Percentiles rank a stretch among this genome's conserved stretches.
phyloP scores from a whole-genome alignment of 2,329 filamentous ascomycete genomes.

The Colletotrichum plurivorum region DNA sequence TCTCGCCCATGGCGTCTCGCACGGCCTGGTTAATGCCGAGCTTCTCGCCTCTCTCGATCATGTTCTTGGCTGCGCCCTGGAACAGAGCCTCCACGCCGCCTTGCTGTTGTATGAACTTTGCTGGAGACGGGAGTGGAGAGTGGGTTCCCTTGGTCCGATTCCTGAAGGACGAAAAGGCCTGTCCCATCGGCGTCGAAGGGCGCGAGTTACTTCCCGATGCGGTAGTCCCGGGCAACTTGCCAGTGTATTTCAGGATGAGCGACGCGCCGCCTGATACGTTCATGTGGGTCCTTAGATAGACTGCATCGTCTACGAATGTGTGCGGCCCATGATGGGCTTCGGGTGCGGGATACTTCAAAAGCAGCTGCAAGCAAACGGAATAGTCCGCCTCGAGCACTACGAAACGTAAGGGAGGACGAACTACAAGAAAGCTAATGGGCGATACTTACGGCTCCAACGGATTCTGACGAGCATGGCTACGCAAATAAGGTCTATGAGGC shows the following conservation, averaged over 20 bases:
- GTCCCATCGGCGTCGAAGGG: slow-evolving; percentile 42
- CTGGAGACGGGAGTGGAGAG: slow-evolving; percentile 63
- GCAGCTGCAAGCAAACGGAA: slow-evolving; percentile 83
- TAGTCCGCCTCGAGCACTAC: slow-evolving; percentile 89
- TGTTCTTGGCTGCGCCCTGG: slow-evolving; percentile 82
- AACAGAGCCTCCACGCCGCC: slow-evolving; percentile 78
- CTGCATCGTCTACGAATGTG: slow-evolving; percentile 88
- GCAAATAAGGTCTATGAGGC: slow-evolving; percentile 91
- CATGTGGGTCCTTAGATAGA: slow-evolving; percentile 79
- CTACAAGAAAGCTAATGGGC: not conserved
- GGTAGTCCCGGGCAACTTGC: slow-evolving; percentile 60
- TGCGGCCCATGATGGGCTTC: slow-evolving; percentile 74
- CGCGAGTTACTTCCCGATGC: slow-evolving; percentile 36
- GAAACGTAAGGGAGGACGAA: slow-evolving; percentile 1
- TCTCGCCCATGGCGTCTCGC: slow-evolving; percentile 85
- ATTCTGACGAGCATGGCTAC: slow-evolving; percentile 94
- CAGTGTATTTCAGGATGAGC: slow-evolving; percentile 81
- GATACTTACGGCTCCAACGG: slow-evolving; percentile 83
- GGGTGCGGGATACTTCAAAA: slow-evolving; percentile 86
- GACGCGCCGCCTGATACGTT: slow-evolving; percentile 72
- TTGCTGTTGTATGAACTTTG: slow-evolving; percentile 67
- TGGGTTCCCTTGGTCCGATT: slow-evolving; percentile 57
- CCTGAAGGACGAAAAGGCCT: slow-evolving; percentile 50
- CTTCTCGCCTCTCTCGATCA: slow-evolving; percentile 80
- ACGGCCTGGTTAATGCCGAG: slow-evolving; percentile 86